Evolutionary conservation across 352 stramenopile genomes (phyloP).

Genomic region (Pythium biforme): DNA sequence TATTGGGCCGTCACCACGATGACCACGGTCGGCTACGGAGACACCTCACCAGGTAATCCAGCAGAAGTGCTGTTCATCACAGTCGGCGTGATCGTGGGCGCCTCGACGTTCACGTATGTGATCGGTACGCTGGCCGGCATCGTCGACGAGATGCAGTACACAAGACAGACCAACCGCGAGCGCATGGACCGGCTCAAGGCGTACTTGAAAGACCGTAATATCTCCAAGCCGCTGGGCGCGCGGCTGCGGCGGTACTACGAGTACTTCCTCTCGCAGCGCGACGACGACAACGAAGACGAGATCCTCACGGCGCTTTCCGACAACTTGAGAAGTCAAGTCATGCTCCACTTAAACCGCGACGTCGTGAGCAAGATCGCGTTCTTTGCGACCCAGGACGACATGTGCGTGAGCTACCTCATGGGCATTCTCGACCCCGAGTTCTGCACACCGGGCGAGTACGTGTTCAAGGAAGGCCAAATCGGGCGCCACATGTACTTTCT

Average conservation of each 20-base stretch:
- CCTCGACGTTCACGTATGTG: conserved; percentile 75
- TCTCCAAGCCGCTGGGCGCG: conserved; percentile 51
- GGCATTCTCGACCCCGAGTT: conserved; percentile 76
- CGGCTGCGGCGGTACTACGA: conserved; percentile 77
- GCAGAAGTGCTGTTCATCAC: conserved; percentile 57
- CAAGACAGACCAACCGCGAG: conserved; percentile 45
- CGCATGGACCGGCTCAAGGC: conserved; percentile 78
- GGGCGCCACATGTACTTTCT: conserved; percentile 86
- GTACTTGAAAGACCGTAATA: conserved; percentile 63
- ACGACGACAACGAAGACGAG: conserved; percentile 69
- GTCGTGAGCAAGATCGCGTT: conserved; percentile 82
- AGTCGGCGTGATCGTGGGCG: conserved; percentile 53
- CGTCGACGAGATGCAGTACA: conserved; percentile 66
- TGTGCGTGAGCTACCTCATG: conserved; percentile 83
- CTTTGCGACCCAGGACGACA: conserved; percentile 76
- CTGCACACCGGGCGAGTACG: conserved; percentile 73
- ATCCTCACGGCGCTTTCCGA: conserved; percentile 73
- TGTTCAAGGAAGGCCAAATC: conserved; percentile 82
- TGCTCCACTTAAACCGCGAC: conserved; percentile 78
- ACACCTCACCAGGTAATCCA: conserved; percentile 56
- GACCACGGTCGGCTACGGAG: conserved; percentile 78
- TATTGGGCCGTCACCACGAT: conserved; percentile 83
- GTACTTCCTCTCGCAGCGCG: conserved; percentile 72
- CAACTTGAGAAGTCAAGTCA: conserved; percentile 68
- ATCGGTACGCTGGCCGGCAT: conserved; percentile 76